Evolutionary conservation across 805 yeast species (phyloP), one percentile per base, ranked within the genome.

Genomic region (Zygotorulaspora sp.): DNA sequence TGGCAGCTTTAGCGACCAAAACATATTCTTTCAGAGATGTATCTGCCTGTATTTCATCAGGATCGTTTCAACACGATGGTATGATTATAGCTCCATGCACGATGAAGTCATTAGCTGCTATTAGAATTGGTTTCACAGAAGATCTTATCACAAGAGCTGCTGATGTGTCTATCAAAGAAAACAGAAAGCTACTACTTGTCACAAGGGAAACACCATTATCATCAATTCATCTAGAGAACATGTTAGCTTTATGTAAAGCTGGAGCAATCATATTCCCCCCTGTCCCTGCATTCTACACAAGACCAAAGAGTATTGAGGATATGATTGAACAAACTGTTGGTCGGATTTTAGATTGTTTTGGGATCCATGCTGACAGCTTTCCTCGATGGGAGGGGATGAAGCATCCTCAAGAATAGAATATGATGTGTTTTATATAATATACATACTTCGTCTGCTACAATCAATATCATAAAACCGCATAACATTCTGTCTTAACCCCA

Each of bases 71-170:
- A 18, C 58, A 53, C 28, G 62, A 57, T 31, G 62, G 62, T 5
- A 57, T 57, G 61, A 55, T 57, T 17, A 55, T 57, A 10, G 58
- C 49, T 5, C 62, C 62, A 2, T 57, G 61, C 33, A 52, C 59
- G 4, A 54, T 55, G 62, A 57, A 57, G 31, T 44, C 62, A 6
- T 43, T 57, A 25, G 51, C 59, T 9, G 53, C 57, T 1, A 55
- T 57, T 19, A 47, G 56, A 24, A 49, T 48, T 15, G 61, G 62
- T 4, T 55, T 41, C 30, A 55, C 59, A 4, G 59, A 55, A 16
- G 59, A 57, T 35, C 41, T 57, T 34, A 55, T 54, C 10, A 45
- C 47, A 2, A 41, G 62, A 30, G 61, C 62, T 5, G 61, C 62
- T 2, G 62, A 55, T 39, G 62, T 57, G 14, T 45, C 58, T 1